phyloP scores from a whole-genome alignment of 2,329 filamentous ascomycete species.

The Capronia americana region DNA sequence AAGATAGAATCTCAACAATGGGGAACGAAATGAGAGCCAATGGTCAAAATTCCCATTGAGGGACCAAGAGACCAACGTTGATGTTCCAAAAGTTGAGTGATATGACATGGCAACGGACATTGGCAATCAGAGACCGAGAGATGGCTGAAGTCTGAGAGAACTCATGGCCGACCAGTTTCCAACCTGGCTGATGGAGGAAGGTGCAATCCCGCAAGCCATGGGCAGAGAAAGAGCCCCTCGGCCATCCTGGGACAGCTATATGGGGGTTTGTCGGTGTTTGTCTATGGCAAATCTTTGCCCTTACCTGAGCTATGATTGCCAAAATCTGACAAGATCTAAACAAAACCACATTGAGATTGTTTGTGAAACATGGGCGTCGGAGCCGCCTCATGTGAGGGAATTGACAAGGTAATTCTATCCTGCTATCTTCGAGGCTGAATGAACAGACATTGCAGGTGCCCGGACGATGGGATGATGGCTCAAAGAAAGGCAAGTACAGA shows the following conservation, averaged over 20 bases:
- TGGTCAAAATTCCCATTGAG: constrained; percentile 34
- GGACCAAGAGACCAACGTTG: constrained; percentile 34
- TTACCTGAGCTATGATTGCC: constrained; percentile 4
- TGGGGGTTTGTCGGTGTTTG: neutral
- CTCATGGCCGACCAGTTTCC: constrained; percentile 18
- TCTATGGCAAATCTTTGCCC: neutral
- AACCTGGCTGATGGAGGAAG: constrained; percentile 24
- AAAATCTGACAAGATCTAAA: constrained; percentile 14
- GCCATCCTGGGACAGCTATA: neutral
- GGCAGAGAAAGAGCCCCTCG: constrained; percentile 21
- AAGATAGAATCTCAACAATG: constrained; percentile 31
- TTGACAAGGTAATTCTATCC: neutral
- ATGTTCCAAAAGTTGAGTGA: constrained; percentile 37
- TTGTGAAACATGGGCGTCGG: constrained; percentile 33
- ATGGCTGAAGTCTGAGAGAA: constrained; percentile 1
- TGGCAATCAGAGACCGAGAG: constrained; percentile 10
- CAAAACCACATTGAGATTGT: constrained; percentile 28
- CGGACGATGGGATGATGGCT: neutral
- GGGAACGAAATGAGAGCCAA: constrained; percentile 36
- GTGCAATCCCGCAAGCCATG: constrained; percentile 1
- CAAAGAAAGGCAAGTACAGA: neutral
- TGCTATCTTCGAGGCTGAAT: neutral
- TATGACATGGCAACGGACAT: constrained; percentile 31
- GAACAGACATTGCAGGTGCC: neutral
- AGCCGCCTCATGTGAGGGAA: constrained; percentile 16